A percentile compares a stretch with the other conserved stretches of the same genome.
Evolutionary conservation across 2,329 filamentous ascomycete species (phyloP).

Genomic region (Hymenoscyphus infarciens): DNA sequence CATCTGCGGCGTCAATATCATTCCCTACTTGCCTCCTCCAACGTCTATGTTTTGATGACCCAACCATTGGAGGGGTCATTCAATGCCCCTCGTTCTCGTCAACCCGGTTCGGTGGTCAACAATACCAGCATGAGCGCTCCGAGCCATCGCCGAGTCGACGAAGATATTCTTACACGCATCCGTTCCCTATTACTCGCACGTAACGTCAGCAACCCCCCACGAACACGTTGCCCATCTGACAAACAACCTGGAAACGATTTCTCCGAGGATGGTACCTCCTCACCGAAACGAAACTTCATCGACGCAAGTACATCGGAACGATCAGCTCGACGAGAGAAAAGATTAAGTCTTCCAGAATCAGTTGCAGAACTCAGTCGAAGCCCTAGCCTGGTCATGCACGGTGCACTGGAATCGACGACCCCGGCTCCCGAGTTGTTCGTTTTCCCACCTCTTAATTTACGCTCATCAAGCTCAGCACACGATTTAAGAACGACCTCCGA

Average conservation of each 20-base stretch:
- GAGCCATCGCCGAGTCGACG: constrained; percentile 26
- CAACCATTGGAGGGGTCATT: constrained; percentile 17
- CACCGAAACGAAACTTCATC: constrained; percentile 23
- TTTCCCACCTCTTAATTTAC: constrained; percentile 10
- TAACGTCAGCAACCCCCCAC: constrained; percentile 25
- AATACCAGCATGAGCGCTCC: constrained; percentile 27
- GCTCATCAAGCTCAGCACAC: constrained; percentile 18
- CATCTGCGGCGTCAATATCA: constrained; percentile 5
- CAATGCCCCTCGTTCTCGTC: constrained; percentile 17
- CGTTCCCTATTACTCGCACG: constrained; percentile 31
- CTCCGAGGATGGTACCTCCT: constrained; percentile 12
- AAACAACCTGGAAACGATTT: constrained; percentile 16
- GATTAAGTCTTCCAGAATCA: constrained; percentile 13
- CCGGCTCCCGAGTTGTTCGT: constrained; percentile 2
- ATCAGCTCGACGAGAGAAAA: constrained; percentile 12
- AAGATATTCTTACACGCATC: constrained; percentile 31
- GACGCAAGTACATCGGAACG: constrained; percentile 25
- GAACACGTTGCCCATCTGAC: constrained; percentile 29
- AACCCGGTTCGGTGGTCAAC: constrained; percentile 20
- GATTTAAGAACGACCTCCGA: constrained; percentile 13
- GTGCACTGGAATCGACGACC: background rate
- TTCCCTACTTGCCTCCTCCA: background rate
- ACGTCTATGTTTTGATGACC: constrained; percentile 23
- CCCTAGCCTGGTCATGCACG: constrained; percentile 12
- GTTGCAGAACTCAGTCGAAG: constrained; percentile 11